Percentiles rank a stretch among this genome's conserved stretches.
These are phyloP conservation scores for Zychaea mexicana DNA, from an alignment of 371 early-diverging fungal genomes.

Conservation along the genomic window DNA sequence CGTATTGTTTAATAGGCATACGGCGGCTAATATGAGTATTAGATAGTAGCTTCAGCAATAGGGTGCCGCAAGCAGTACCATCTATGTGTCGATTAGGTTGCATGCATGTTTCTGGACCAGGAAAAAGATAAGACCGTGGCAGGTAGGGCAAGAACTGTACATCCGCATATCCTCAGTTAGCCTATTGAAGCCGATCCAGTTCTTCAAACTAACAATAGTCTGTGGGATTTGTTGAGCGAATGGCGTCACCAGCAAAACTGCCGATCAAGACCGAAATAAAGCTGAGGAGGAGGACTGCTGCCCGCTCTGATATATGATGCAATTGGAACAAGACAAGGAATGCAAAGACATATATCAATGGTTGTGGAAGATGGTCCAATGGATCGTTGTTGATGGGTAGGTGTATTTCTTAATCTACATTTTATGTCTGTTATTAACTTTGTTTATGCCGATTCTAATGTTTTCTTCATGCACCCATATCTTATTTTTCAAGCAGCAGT, in stretches of 20 bases:
- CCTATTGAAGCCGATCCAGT: background rate
- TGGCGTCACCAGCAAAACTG: background rate
- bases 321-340: background rate
- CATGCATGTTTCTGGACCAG: background rate
- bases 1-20: background rate
- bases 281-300: background rate
- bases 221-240: background rate
- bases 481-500: too few species aligned
- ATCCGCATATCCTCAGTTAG: background rate
- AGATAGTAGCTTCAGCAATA: background rate
- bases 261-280: background rate
- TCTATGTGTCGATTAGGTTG: background rate
- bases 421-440: too few species aligned
- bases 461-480: too few species aligned
- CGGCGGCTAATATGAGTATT: background rate
- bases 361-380: background rate
- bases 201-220: background rate
- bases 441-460: too few species aligned
- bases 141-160: background rate
- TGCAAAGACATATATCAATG: background rate
- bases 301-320: background rate
- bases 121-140: background rate
- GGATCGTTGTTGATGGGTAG: background rate
- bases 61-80: background rate
- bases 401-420: background rate